These are phyloP conservation scores for Suillus ampliporus DNA, from an alignment of 768 basidiomycete genomes.

Conservation along the genomic window DNA sequence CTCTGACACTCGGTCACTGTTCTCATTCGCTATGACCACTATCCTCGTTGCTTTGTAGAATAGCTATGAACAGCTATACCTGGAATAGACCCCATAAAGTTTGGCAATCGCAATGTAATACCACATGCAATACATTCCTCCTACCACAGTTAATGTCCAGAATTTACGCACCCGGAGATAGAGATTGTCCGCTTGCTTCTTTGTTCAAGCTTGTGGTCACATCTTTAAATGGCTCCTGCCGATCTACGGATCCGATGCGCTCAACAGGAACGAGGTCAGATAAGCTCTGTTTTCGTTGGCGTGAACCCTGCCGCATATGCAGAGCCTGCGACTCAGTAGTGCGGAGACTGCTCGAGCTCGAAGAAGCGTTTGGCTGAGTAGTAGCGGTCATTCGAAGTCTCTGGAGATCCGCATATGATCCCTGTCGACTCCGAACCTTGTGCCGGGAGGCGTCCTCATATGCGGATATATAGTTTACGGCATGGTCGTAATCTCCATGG, in stretches of 20 bases:
- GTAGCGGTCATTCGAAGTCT: slow-evolving; percentile 52
- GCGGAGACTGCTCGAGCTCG: slow-evolving; percentile 23
- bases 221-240: slow-evolving; percentile 59
- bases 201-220: slow-evolving; percentile 72
- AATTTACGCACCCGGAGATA: slow-evolving; percentile 23
- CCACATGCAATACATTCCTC: slow-evolving; percentile 24
- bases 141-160: slow-evolving; percentile 23
- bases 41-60: slow-evolving; percentile 9
- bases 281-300: slow-evolving; percentile 66
- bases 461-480: slow-evolving; percentile 66
- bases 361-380: slow-evolving; percentile 18
- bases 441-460: slow-evolving; percentile 50
- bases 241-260: slow-evolving; percentile 65
- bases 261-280: slow-evolving; percentile 67
- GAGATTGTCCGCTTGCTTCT: slow-evolving; percentile 52
- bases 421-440: slow-evolving; percentile 65
- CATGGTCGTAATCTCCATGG: slow-evolving; percentile 90
- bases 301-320: slow-evolving; percentile 51
- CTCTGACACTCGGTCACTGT: slow-evolving; percentile 5
- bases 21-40: slow-evolving; percentile 1
- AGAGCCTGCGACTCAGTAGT: slow-evolving; percentile 45
- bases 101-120: slow-evolving; percentile 37
- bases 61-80: slow-evolving; percentile 20
- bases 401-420: slow-evolving; percentile 85
- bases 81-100: slow-evolving; percentile 15